Percentiles rank a stretch among this genome's conserved stretches.
These are phyloP conservation scores for Acer yangbiense DNA, from an alignment of 345 rosid genomes.

Conservation along the genomic window DNA sequence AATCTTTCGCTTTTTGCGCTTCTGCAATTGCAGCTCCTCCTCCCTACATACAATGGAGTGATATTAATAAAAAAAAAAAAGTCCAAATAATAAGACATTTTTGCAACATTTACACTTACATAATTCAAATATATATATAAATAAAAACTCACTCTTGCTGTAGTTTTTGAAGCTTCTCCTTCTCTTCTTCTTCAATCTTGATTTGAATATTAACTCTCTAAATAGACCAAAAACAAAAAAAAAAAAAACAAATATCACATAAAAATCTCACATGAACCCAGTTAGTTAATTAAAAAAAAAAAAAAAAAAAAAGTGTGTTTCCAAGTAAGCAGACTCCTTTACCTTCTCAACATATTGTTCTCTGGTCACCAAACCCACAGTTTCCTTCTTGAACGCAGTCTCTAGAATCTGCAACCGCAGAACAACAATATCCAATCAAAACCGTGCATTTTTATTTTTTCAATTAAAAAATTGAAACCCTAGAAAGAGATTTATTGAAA, in stretches of 20 bases:
- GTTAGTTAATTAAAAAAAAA: neutral
- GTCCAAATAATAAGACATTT: neutral
- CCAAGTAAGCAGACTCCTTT: constrained; percentile 1
- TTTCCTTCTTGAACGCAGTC: constrained; percentile 98
- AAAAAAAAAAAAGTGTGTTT: neutral
- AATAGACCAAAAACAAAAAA: neutral
- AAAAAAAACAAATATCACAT: neutral
- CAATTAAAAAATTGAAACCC: neutral
- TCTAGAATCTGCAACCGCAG: constrained; percentile 67
- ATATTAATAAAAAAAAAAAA: neutral
- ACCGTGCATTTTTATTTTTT: no score
- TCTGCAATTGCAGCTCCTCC: constrained; percentile 84
- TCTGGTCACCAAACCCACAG: constrained; percentile 93
- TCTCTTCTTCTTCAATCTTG: constrained; percentile 96
- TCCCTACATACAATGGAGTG: constrained; percentile 48
- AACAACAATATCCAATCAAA: no score
- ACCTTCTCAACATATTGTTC: constrained; percentile 99
- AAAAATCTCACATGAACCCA: neutral
- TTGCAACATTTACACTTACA: neutral
- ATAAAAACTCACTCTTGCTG: constrained; percentile 73
- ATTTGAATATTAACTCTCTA: constrained; percentile 93
- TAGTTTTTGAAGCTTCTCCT: constrained; percentile 92
- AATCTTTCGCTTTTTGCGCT: constrained; percentile 88
- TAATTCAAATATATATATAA: neutral
- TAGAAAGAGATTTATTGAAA: neutral